These are phyloP conservation scores for Leishmania martiniquensis DNA, from an alignment of 208 protist species.

Conservation along the genomic window DNA sequence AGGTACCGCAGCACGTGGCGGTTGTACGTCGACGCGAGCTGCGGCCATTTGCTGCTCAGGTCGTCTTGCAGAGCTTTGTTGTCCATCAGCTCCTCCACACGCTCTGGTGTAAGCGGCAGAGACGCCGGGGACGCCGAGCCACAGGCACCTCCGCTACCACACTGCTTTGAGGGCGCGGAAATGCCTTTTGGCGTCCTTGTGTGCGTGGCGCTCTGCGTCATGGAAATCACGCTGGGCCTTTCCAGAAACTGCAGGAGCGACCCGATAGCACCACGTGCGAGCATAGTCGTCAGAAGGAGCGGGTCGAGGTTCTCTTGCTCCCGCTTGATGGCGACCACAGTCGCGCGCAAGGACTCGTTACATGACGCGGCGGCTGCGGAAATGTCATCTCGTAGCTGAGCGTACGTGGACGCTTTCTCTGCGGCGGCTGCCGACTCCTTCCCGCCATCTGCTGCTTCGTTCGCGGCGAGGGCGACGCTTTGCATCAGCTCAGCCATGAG, in stretches of 20 bases:
- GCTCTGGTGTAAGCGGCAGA: constrained; percentile 13
- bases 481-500: constrained; percentile 18
- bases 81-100: constrained; percentile 28
- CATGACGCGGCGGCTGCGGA: background rate
- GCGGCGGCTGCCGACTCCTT: background rate
- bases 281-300: constrained; percentile 34
- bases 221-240: background rate
- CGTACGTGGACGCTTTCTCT: constrained; percentile 1
- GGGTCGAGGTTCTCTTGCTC: constrained; percentile 30
- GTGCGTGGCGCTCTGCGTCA: background rate
- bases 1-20: constrained; percentile 26
- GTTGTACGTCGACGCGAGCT: constrained; percentile 30
- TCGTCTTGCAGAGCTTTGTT: constrained; percentile 24
- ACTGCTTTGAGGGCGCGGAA: background rate
- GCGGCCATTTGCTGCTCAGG: constrained; percentile 25
- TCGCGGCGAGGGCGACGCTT: constrained; percentile 14
- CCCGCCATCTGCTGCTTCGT: background rate
- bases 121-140: background rate
- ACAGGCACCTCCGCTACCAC: background rate
- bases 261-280: constrained; percentile 20
- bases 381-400: constrained; percentile 14
- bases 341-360: constrained; percentile 13
- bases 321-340: constrained; percentile 9
- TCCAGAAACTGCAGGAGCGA: constrained; percentile 20
- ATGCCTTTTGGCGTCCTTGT: background rate